phyloP scores from a whole-genome alignment of 768 basidiomycete genomes.

The Daedaleopsis nitida region DNA sequence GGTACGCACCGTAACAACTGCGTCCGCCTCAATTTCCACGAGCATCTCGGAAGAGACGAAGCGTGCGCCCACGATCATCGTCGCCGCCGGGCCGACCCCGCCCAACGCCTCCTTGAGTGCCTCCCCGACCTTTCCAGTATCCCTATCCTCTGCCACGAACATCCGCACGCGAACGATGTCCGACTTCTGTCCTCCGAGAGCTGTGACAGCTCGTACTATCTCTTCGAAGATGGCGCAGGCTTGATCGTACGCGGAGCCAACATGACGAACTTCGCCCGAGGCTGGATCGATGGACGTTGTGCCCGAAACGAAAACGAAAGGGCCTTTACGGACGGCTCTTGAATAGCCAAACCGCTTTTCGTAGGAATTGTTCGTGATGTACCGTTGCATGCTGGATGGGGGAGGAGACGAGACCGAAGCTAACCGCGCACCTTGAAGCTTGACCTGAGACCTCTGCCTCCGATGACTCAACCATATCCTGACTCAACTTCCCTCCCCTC shows the following conservation, averaged over 20 bases:
- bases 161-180: slow-evolving; percentile 52
- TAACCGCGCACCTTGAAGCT: not conserved
- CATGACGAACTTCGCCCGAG: slow-evolving; percentile 42
- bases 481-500: not conserved
- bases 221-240: slow-evolving; percentile 45
- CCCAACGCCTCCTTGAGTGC: slow-evolving; percentile 47
- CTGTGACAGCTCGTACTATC: slow-evolving; percentile 45
- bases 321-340: slow-evolving; percentile 51
- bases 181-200: slow-evolving; percentile 42
- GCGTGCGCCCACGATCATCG: slow-evolving; percentile 51
- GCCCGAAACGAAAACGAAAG: slow-evolving; percentile 55
- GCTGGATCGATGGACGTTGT: slow-evolving; percentile 49
- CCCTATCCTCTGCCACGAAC: slow-evolving; percentile 47
- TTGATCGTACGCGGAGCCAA: slow-evolving; percentile 49
- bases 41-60: slow-evolving; percentile 52
- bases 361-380: slow-evolving; percentile 49
- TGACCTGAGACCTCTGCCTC: not conserved
- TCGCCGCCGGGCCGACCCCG: slow-evolving; percentile 48
- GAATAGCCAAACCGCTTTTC: slow-evolving; percentile 54
- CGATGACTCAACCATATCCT: not conserved
- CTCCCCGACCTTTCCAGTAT: slow-evolving; percentile 36
- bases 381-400: slow-evolving; percentile 8
- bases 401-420: not conserved
- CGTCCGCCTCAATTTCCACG: slow-evolving; percentile 60
- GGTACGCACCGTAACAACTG: slow-evolving; percentile 30